Evolutionary conservation across 139 green algal genomes (phyloP).

Genomic region (Astrephomene gubernaculifera): DNA sequence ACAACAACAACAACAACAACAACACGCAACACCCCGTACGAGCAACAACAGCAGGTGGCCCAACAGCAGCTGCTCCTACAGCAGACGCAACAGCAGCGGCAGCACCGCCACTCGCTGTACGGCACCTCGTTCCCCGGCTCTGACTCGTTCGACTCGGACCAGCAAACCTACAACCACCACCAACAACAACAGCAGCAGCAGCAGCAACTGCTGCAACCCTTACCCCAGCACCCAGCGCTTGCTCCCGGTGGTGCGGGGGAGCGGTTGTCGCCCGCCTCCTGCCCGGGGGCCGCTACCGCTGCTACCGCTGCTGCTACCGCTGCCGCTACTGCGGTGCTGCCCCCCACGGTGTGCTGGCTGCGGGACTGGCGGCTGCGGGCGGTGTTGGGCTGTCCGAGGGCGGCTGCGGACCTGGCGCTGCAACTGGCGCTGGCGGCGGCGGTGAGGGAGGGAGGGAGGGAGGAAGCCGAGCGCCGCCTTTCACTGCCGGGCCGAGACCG

Average conservation of each 20-base stretch:
- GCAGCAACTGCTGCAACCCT: background rate
- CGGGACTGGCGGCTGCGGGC: conserved; percentile 20
- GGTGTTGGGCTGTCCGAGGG: background rate
- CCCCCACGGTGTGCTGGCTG: conserved; percentile 3
- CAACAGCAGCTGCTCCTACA: no score
- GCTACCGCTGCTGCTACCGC: background rate
- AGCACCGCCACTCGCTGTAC: no score
- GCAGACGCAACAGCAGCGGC: background rate
- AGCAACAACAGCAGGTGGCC: background rate
- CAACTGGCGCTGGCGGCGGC: conserved; percentile 42
- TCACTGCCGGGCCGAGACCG: background rate
- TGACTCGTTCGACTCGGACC: no score
- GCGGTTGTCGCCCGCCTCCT: no score
- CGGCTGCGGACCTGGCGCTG: conserved; percentile 27
- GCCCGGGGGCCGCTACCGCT: background rate
- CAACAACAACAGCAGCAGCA: background rate
- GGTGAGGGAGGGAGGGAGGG: background rate
- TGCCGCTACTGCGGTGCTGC: background rate
- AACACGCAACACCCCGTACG: no score
- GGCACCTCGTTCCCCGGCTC: no score
- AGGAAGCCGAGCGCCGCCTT: background rate
- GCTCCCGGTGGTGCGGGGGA: background rate
- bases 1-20: background rate
- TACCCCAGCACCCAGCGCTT: no score
- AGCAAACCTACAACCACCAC: no score